Conservation (phyloP, 2,329 filamentous ascomycete species). For the Niveomyces coronatus region DNA sequence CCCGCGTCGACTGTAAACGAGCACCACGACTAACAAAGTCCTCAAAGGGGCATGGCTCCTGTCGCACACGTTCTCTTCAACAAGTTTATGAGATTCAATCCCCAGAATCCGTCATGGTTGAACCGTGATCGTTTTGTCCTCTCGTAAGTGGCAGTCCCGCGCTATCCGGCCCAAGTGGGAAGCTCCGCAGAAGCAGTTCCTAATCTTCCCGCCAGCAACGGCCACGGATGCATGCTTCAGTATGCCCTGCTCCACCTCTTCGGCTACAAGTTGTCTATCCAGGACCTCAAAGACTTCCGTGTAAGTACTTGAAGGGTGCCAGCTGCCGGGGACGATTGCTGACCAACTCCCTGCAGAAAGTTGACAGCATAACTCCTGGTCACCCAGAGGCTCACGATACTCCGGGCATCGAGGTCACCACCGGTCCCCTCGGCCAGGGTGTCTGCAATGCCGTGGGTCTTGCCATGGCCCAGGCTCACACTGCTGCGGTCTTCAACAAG, state of each 20-base stretch:
- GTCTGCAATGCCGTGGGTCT: conserved; percentile 96
- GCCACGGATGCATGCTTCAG: conserved; percentile 98
- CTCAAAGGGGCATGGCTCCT: conserved; percentile 68
- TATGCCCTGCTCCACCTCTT: conserved; percentile 97
- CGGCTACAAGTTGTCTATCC: conserved; percentile 75
- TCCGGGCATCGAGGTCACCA: conserved; percentile 94
- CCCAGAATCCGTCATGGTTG: conserved; percentile 93
- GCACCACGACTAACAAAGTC: conserved; percentile 21
- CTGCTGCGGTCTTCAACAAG: conserved; percentile 90
- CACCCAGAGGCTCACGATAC: conserved; percentile 97
- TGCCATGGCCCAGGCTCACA: conserved; percentile 91
- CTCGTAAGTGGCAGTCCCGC: conserved; percentile 60
- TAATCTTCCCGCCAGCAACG: conserved; percentile 55
- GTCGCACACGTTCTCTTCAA: conserved; percentile 95
- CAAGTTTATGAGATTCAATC: conserved; percentile 99
- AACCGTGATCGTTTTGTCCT: conserved; percentile 98
- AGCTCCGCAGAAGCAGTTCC: conserved; percentile 2
- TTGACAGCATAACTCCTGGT: conserved; percentile 75
- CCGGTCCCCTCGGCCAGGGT: conserved; percentile 93
- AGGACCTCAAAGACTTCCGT: conserved; percentile 94
- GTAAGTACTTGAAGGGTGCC: conserved; percentile 43
- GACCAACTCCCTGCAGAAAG: conserved; percentile 23
- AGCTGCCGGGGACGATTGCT: background rate
- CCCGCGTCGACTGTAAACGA: background rate
- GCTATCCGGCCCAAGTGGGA: background rate